Evolutionary conservation across 768 basidiomycete species (phyloP).

Genomic region (Leccinum disarticulatum): DNA sequence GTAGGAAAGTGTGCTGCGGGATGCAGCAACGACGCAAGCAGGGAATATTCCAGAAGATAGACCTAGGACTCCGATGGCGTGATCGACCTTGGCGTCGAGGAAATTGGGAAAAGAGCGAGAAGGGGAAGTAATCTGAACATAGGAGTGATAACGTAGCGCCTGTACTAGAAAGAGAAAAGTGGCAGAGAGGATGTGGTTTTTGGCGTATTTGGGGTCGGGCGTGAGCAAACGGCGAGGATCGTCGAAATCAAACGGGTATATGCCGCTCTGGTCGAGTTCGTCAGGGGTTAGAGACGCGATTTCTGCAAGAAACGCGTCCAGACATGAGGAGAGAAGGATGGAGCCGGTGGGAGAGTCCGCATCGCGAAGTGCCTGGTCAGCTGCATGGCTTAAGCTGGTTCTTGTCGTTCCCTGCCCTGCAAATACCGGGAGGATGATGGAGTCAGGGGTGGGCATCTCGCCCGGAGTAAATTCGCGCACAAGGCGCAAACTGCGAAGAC

Average conservation of each 20-base stretch:
- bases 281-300: constrained; percentile 43
- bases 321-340: constrained; percentile 50
- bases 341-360: constrained; percentile 41
- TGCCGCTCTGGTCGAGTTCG: constrained; percentile 36
- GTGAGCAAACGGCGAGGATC: constrained; percentile 40
- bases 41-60: constrained; percentile 60
- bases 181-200: constrained; percentile 50
- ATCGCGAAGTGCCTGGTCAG: constrained; percentile 42
- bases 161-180: constrained; percentile 52
- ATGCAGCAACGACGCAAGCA: constrained; percentile 51
- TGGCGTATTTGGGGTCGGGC: constrained; percentile 34
- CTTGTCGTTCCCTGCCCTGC: constrained; percentile 53
- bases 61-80: constrained; percentile 43
- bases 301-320: constrained; percentile 50
- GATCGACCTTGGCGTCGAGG: constrained; percentile 35
- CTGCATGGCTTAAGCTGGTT: constrained; percentile 32
- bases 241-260: constrained; percentile 47
- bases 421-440: constrained; percentile 46
- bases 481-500: not conserved
- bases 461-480: not conserved
- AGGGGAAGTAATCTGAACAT: constrained; percentile 30
- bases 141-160: constrained; percentile 50
- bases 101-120: constrained; percentile 26
- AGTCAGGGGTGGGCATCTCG: constrained; percentile 10
- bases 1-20: constrained; percentile 39